phyloP scores from a whole-genome alignment of 306 rosid genomes.

The Heteromeles arbutifolia region DNA sequence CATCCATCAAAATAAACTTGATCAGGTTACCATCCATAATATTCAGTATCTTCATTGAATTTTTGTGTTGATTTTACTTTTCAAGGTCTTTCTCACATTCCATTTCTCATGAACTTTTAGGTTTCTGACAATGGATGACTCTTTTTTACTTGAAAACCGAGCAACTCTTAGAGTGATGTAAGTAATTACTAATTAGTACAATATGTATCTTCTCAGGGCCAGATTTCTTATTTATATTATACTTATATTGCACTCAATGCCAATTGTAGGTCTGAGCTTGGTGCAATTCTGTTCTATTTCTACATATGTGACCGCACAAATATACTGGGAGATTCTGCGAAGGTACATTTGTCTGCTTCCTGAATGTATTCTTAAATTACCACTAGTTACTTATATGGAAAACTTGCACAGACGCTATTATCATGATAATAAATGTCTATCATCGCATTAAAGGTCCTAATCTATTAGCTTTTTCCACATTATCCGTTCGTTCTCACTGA shows the following conservation, averaged over 20 bases:
- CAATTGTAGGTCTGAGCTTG: conserved; percentile 70
- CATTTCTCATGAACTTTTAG: conserved; percentile 35
- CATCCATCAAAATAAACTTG: conserved; percentile 70
- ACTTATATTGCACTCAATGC: conserved; percentile 11
- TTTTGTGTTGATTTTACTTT: conserved; percentile 15
- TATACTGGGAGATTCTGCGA: conserved; percentile 67
- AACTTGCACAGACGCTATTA: neutral
- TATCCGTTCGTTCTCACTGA: neutral
- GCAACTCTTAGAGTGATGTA: conserved; percentile 85
- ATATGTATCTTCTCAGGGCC: conserved; percentile 5
- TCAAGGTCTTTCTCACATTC: conserved; percentile 21
- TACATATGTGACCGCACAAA: conserved; percentile 84
- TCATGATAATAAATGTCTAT: neutral
- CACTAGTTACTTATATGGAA: neutral
- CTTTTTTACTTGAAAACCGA: conserved; percentile 82
- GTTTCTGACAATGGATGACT: conserved; percentile 89
- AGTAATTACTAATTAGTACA: conserved; percentile 22
- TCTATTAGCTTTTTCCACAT: neutral
- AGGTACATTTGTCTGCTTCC: conserved; percentile 43
- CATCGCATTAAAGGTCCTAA: neutral
- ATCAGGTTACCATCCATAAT: conserved; percentile 52
- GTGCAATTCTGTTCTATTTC: conserved; percentile 76
- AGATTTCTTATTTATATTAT: conserved; percentile 8
- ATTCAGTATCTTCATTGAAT: conserved; percentile 6
- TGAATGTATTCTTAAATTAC: conserved; percentile 2